Evolutionary conservation across 2,329 filamentous ascomycete genomes (phyloP), one percentile per base, ranked within the genome.

Genomic region (Dactylellina leptospora): DNA sequence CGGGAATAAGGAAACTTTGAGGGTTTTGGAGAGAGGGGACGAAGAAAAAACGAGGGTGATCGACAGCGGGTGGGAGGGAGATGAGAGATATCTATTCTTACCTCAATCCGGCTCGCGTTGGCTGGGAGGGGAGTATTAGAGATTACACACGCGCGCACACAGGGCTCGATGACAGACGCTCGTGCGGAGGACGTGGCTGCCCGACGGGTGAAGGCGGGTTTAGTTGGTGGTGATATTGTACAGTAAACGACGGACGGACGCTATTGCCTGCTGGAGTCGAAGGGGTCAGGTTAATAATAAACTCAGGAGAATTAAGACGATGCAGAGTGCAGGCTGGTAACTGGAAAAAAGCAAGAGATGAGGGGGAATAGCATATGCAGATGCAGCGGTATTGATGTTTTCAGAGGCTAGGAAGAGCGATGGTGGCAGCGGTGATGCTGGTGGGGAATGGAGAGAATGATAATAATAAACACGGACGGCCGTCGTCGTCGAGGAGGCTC

Each of bases 191-290:
- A n/a, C n/a, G 23, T 30, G 51, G 48, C 47, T 20, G 40, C 30
- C 47, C 22, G 23, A 36, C n/a, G 27, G 64, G 40, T 62, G 23
- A 45, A 9, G 47, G 18, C 40, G 45, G 13, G 8, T 27, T 25
- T 18, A 47, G 25, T 22, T 22, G 16, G 48, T 54, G 33, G 27
- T 38, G 40, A 56, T 61, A 42, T 55, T 64, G 23, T 59, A 69
- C 55, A 70, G 56, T 51, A 72, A 72, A 64, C 68, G 68, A 72
- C 59, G 68, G 68, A 72, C 59, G 68, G 68, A 55, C 50, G 64
- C 44, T 53, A 58, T 64, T 60, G 59, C 18, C 45, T 64, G 38
- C 48, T 50, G 9, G 18, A 36, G 40, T 20, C 48, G 40, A 8
- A 40, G 27, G 6, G 22, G 13, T n/a, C n/a, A n/a, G n/a, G n/a